A percentile compares a stretch with the other conserved stretches of the same genome.
Conservation (phyloP, 2,329 filamentous ascomycete species). For the Colletotrichum scovillei region DNA sequence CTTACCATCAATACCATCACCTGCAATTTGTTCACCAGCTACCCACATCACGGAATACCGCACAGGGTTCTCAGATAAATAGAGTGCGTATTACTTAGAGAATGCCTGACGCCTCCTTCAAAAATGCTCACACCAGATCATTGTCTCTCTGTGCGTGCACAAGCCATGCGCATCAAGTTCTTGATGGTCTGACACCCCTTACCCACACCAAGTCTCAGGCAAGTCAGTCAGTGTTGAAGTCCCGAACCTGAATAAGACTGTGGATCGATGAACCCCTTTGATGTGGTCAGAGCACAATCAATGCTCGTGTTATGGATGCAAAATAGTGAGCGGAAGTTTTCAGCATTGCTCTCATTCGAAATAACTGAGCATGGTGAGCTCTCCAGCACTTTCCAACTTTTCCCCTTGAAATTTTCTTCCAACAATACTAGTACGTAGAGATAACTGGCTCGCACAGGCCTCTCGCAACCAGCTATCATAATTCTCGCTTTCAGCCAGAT, state of each 20-base stretch:
- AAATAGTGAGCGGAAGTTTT: too few species aligned
- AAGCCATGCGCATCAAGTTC: background rate
- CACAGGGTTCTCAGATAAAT: background rate
- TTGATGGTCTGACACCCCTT: background rate
- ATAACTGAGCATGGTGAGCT: background rate
- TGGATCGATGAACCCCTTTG: too few species aligned
- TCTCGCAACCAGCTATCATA: background rate
- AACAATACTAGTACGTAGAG: background rate
- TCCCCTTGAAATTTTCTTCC: background rate
- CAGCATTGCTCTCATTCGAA: background rate
- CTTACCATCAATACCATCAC: background rate
- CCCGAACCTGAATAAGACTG: too few species aligned
- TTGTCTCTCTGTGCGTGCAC: background rate
- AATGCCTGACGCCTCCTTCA: background rate
- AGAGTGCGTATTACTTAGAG: background rate
- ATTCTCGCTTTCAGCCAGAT: background rate
- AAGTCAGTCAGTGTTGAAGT: too few species aligned
- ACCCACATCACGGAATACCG: background rate
- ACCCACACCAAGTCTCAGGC: background rate
- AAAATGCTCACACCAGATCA: background rate
- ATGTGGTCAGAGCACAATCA: too few species aligned
- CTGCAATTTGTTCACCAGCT: background rate
- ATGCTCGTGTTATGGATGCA: too few species aligned
- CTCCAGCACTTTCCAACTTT: background rate
- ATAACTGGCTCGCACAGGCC: background rate